Percentiles rank a stretch among this genome's conserved stretches.
These are phyloP conservation scores for Cenchrus fungigraminus DNA, from an alignment of 176 grass and related monocot genomes.

Conservation along the genomic window DNA sequence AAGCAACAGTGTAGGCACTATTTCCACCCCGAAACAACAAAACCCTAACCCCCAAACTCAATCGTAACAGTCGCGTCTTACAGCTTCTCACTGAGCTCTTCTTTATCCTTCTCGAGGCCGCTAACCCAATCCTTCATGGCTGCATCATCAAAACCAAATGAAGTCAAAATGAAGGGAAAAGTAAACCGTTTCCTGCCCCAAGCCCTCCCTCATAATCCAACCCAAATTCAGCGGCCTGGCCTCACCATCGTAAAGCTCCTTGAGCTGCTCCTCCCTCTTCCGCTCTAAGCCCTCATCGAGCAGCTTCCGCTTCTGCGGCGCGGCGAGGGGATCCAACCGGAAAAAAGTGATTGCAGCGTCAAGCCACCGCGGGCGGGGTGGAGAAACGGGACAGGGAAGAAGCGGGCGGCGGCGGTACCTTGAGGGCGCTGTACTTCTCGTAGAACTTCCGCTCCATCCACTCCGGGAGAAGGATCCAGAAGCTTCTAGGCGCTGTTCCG, in stretches of 20 bases:
- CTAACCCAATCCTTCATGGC: constrained; percentile 35
- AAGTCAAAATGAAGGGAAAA: background rate
- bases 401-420: constrained; percentile 33
- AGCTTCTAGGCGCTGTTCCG: constrained; percentile 11
- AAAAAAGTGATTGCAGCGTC: background rate
- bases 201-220: background rate
- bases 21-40: background rate
- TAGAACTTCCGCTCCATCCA: constrained; percentile 54
- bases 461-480: background rate
- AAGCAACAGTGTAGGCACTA: background rate
- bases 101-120: constrained; percentile 50
- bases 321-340: background rate
- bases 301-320: constrained; percentile 59
- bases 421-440: constrained; percentile 50
- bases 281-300: constrained; percentile 36
- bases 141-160: constrained; percentile 32
- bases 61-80: constrained; percentile 37
- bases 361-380: background rate
- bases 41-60: background rate
- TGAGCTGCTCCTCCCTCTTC: constrained; percentile 20
- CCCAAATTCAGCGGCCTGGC: background rate
- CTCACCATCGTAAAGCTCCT: constrained; percentile 52
- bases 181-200: background rate
- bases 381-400: background rate
- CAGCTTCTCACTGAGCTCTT: constrained; percentile 46